Evolutionary conservation across 2,329 filamentous ascomycete species (phyloP), one percentile per base, ranked within the genome.

Genomic region (Scopulariopsis brevicaulis): DNA sequence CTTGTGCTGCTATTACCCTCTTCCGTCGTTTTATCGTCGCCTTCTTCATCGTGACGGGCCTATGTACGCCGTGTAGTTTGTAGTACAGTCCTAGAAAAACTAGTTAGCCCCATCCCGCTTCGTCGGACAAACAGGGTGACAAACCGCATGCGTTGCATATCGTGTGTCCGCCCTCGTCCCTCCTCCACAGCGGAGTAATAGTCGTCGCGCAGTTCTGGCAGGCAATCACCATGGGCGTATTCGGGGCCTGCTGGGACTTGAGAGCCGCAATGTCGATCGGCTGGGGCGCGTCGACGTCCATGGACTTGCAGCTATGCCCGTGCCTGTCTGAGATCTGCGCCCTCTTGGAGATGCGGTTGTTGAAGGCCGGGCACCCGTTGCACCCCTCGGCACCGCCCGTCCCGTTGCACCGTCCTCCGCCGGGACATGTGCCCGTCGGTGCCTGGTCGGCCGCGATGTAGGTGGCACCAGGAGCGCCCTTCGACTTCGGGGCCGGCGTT

Each of bases 11-110:
- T 51, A 97, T 92, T 6, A 97, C 91, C 59, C 94, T 86, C 77
- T 97, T 97, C 60, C 94, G 82, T 61, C 94, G 84, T 73, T 99
- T 97, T 70, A 99, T 99, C 28, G 96, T 89, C 3, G 90, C 88
- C 71, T 96, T 97, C 73, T 97, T 99, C 94, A 99, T 97, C n/a
- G 90, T 90, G 5, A 94, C 90, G 0, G 94, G 94, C 50, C 94
- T 83, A 71, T 96, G 93, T 34, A 91, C 85, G 58, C 92, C 92
- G 69, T 99, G 94, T 2, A 99, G 83, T 71, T 97, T 97, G 75
- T 95, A 91, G 71, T 99, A 99, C 3, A 99, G 76, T 4, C 93
- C 91, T 96, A 63, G 4, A 28, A 11, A 54, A 64, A 57, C n/a
- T n/a, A 63, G 60, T 56, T 53, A 62, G 55, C 53, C 60, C 51